Evolutionary conservation across 768 basidiomycete genomes (phyloP).

Genomic region (Candolleomyces efflorescens): DNA sequence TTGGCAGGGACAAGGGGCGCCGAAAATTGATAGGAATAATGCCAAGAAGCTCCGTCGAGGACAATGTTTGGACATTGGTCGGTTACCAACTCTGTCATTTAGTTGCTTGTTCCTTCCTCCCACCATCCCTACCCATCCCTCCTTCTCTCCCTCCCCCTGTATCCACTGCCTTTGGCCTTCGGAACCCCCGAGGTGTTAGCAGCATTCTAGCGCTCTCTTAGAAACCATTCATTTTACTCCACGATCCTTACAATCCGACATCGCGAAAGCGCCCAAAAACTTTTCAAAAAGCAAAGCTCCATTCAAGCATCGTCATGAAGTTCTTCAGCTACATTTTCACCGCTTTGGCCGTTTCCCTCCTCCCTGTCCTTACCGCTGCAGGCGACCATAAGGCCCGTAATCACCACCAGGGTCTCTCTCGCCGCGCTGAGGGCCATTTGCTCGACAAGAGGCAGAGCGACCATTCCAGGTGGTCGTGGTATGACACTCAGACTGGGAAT

Average conservation of each 20-base stretch:
- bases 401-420: conserved; percentile 43
- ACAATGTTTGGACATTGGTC: too few relatives aligned
- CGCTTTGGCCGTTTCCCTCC: conserved; percentile 21
- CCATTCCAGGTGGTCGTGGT: conserved; percentile 43
- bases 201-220: too few relatives aligned
- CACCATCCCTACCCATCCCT: too few relatives aligned
- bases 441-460: conserved; percentile 30
- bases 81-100: too few relatives aligned
- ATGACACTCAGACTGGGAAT: conserved; percentile 20
- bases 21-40: too few relatives aligned
- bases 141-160: too few relatives aligned
- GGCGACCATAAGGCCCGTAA: neutral
- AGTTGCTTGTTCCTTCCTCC: too few relatives aligned
- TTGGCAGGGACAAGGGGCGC: too few relatives aligned
- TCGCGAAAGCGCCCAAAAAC: neutral
- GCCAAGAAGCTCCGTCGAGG: too few relatives aligned
- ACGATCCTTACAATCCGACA: neutral
- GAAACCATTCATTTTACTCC: too few relatives aligned
- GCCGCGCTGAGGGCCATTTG: conserved; percentile 39
- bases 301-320: conserved; percentile 5
- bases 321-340: conserved; percentile 15
- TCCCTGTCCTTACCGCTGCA: conserved; percentile 26
- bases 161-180: too few relatives aligned
- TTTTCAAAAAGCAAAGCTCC: conserved; percentile 4
- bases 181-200: too few relatives aligned